These are phyloP conservation scores for Streptanthus diversifolius DNA, from an alignment of 345 rosid species.

Conservation along the genomic window DNA sequence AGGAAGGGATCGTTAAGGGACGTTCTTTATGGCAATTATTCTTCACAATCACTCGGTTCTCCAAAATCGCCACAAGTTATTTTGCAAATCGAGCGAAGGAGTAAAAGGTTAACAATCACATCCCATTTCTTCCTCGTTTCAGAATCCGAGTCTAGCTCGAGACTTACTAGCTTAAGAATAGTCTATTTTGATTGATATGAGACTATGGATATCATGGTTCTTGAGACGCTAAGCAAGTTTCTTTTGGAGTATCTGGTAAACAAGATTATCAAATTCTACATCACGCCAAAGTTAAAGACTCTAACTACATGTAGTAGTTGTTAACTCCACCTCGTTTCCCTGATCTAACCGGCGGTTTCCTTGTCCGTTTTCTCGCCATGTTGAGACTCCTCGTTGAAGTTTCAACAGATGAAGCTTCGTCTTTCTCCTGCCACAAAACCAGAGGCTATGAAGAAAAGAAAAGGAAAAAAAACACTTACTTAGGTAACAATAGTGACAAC, in stretches of 20 bases:
- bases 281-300: background rate
- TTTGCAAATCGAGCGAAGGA: conserved; percentile 45
- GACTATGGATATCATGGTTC: background rate
- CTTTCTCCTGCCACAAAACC: conserved; percentile 12
- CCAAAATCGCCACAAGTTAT: conserved; percentile 43
- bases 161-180: conserved; percentile 20
- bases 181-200: conserved; percentile 8
- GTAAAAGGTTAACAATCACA: conserved; percentile 20
- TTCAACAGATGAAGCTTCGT: conserved; percentile 11
- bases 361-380: background rate
- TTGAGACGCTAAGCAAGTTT: conserved; percentile 7
- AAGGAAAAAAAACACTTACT: background rate
- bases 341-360: conserved; percentile 19
- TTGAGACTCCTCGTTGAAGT: conserved; percentile 22
- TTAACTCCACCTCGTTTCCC: conserved; percentile 32
- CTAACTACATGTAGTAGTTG: conserved; percentile 19
- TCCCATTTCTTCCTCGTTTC: background rate
- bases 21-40: conserved; percentile 53
- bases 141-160: conserved; percentile 1
- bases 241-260: background rate
- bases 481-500: background rate
- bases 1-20: conserved; percentile 67
- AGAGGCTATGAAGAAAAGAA: background rate
- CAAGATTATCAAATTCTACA: background rate
- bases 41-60: conserved; percentile 45